phyloP scores from a whole-genome alignment of 495 filamentous ascomycete species.

The Podospora pseudopauciseta region DNA sequence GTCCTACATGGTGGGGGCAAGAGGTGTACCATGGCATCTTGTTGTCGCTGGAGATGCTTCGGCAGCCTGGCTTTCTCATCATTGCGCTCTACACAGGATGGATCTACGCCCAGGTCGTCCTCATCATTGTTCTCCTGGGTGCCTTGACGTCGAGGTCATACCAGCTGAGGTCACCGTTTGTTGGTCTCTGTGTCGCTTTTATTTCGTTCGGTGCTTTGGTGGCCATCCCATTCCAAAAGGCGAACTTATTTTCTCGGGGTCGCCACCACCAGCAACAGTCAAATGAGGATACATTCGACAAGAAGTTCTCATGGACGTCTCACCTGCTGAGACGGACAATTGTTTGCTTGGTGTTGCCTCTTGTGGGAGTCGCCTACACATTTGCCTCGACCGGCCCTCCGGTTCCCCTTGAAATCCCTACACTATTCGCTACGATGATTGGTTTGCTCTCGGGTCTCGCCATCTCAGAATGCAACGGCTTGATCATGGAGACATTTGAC shows the following conservation, averaged over 20 bases:
- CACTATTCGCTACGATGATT: constrained; percentile 61
- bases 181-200: constrained; percentile 59
- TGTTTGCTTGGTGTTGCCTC: constrained; percentile 61
- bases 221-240: constrained; percentile 68
- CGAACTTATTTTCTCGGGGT: constrained; percentile 59
- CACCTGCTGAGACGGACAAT: constrained; percentile 65
- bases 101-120: constrained; percentile 69
- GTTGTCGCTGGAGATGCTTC: constrained; percentile 62
- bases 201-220: constrained; percentile 63
- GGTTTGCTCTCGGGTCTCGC: constrained; percentile 68
- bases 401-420: constrained; percentile 57
- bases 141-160: constrained; percentile 63
- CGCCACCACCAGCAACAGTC: constrained; percentile 55
- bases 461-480: constrained; percentile 69
- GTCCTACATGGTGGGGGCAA: constrained; percentile 69
- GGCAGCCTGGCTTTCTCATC: constrained; percentile 66
- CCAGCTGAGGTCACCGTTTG: constrained; percentile 54
- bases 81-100: constrained; percentile 68
- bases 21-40: constrained; percentile 69
- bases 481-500: constrained; percentile 79
- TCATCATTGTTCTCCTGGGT: constrained; percentile 67
- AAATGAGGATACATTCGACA: constrained; percentile 53
- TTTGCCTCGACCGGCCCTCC: constrained; percentile 56
- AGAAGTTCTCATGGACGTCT: constrained; percentile 59
- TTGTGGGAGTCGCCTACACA: constrained; percentile 62